These are phyloP conservation scores for Tuber melanosporum DNA, from an alignment of 495 filamentous ascomycete species.

Conservation along the genomic window DNA sequence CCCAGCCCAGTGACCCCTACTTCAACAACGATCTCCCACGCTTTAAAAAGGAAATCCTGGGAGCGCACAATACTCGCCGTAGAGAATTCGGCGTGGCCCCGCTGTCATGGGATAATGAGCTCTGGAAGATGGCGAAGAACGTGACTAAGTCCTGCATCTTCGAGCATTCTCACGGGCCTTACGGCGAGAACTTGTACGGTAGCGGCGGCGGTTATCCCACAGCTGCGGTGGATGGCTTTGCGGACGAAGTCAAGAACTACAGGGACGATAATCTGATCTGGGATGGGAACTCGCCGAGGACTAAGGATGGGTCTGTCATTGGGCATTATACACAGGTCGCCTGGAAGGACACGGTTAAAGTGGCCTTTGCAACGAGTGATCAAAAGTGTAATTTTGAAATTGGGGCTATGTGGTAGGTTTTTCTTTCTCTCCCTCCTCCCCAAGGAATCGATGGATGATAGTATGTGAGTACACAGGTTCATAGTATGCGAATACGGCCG, in stretches of 20 bases:
- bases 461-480: background rate
- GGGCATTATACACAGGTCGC: constrained; percentile 17
- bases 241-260: constrained; percentile 55
- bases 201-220: constrained; percentile 57
- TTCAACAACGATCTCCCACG: background rate
- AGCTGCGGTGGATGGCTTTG: constrained; percentile 61
- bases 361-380: constrained; percentile 6
- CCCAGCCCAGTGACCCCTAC: background rate
- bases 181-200: constrained; percentile 69
- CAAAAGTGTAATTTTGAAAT: background rate
- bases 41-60: constrained; percentile 7
- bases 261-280: background rate
- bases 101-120: constrained; percentile 10
- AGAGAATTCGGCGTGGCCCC: background rate
- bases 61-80: constrained; percentile 2
- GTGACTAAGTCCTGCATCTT: constrained; percentile 2
- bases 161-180: background rate
- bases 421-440: background rate
- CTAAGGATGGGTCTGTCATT: background rate
- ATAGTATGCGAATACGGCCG: constrained; percentile 4
- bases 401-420: background rate
- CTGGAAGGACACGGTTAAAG: constrained; percentile 11
- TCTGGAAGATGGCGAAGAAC: constrained; percentile 9
- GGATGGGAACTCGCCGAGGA: constrained; percentile 48
- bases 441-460: background rate